phyloP scores from a whole-genome alignment of 1,284 basidiomycete genomes.

The Melampsora medusae region DNA sequence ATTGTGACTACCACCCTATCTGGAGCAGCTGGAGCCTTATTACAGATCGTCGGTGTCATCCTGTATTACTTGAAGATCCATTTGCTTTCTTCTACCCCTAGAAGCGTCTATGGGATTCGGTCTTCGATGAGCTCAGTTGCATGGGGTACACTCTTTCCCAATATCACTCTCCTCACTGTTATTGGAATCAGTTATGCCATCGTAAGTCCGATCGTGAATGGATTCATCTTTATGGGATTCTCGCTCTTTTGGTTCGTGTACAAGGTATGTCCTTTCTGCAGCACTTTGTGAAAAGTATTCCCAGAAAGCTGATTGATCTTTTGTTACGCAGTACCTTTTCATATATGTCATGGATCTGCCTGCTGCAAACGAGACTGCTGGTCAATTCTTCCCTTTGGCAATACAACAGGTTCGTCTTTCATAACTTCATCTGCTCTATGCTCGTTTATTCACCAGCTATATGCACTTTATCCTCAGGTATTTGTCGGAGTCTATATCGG shows the following conservation, averaged over 20 bases:
- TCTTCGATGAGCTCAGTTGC: conserved; percentile 66
- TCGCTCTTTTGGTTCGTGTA: conserved; percentile 78
- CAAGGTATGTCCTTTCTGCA: conserved; percentile 76
- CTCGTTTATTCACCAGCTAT: background rate
- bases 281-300: conserved; percentile 53
- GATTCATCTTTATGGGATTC: conserved; percentile 78
- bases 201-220: conserved; percentile 91
- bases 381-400: conserved; percentile 91
- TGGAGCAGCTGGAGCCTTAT: conserved; percentile 72
- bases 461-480: background rate
- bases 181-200: conserved; percentile 69
- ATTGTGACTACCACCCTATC: conserved; percentile 60
- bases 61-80: conserved; percentile 82
- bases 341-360: conserved; percentile 67
- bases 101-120: conserved; percentile 74
- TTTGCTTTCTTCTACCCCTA: conserved; percentile 84
- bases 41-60: conserved; percentile 71
- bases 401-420: conserved; percentile 87
- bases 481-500: conserved; percentile 44
- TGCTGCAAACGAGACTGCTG: conserved; percentile 76
- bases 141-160: conserved; percentile 72
- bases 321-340: conserved; percentile 54
- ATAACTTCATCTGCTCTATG: conserved; percentile 57
- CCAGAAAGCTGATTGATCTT: background rate
- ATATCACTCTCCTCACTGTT: conserved; percentile 55